Base-by-base conservation (phyloP, 139 green algal genomes). In the Micractinium conductrix region DNA sequence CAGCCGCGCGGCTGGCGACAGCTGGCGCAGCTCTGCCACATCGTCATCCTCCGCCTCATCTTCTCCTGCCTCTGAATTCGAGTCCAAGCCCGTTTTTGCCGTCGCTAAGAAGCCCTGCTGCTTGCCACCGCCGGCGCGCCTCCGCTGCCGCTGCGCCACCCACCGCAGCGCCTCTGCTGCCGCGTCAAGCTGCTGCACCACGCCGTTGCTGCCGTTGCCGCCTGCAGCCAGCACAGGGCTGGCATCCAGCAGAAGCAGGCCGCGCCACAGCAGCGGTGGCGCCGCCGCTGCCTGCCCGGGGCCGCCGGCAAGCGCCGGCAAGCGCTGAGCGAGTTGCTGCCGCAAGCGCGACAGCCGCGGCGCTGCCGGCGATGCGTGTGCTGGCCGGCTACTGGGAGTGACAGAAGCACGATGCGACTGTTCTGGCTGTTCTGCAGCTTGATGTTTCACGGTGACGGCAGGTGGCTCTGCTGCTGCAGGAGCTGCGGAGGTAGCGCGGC, bases 41-140 rank as follows among this genome's bases (percentile, higher is more conserved):
- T 81, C 40, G 26, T 81, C 75, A 42, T 81, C 75, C 55, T 81
- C 75, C 28, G 30, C 50, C 12, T 70, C 75, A 2, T 53, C 75
- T 35, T 30, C 10, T 30, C 55, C 75, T 30, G 44, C 16, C 37
- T 16, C 3, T n/a, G 14, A 58, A 58, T 14, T 14, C 48, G 12
- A 58, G 48, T 58, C 14, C 10, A 14, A 58, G 48, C 48, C 48
- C 48, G 10, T 22, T 14, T 58, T 58, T 14, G 48, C 48, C 14
- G 48, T 75, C 38, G n/a, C 17, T 33, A 1, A 0, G 37, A 53
- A 50, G 75, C 75, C 55, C 19, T 40, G 19, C 21, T 70, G 28
- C 37, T 81, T n/a, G 12, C 5, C 65, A 28, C 35, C 40, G 42
- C 42, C 22, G 37, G 38, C 68, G 8, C 40, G 16, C 40, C 24